Evolutionary conservation across 257 asterid species (phyloP), one percentile per base, ranked within the genome.

Genomic region (Nicotiana tomentosiformis): DNA sequence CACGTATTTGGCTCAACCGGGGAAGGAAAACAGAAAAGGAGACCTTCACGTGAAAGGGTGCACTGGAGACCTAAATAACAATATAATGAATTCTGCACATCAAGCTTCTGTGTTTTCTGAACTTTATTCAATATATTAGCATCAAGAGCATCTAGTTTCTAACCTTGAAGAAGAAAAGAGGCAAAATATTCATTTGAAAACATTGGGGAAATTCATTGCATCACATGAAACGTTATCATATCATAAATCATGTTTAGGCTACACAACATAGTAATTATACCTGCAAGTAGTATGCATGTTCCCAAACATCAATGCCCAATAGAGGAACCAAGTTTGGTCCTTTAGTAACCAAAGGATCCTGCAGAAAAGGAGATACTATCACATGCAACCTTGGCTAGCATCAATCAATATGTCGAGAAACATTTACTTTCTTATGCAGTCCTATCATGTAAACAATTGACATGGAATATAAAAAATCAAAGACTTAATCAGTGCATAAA

Each of bases 231-330:
- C 17, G 55, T 8, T 35, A 14, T 32, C 7, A 4, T 17, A 4
- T 3, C 16, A 35, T 17, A 8, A 1, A 35, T 17, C 77, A 17
- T 35, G 15, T 35, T 67, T 17, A 67, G 77, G 53, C 53, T 35
- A 10, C 2, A 33, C 51, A 67, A 53, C 37, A 17, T 33, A 9
- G 43, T 67, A 67, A 3, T 17, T 67, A n/a, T 84, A 93, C 97
- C 97, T 93, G 97, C 77, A 91, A 88, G 86, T 93, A 93, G 92
- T 93, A 93, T 32, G 97, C 97, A 81, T 91, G 97, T 82, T 93
- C 97, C 97, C 97, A 93, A 33, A 93, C 97, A 83, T 93, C 97
- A 70, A 93, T 93, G 20, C 97, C 96, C 69, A 93, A 88, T 74
- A 93, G 84, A 60, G 97, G 96, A 83, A 90, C 92, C 91, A 93